These are phyloP conservation scores for Exophiala xenobiotica DNA, from an alignment of 2,329 filamentous ascomycete genomes.

Conservation along the genomic window DNA sequence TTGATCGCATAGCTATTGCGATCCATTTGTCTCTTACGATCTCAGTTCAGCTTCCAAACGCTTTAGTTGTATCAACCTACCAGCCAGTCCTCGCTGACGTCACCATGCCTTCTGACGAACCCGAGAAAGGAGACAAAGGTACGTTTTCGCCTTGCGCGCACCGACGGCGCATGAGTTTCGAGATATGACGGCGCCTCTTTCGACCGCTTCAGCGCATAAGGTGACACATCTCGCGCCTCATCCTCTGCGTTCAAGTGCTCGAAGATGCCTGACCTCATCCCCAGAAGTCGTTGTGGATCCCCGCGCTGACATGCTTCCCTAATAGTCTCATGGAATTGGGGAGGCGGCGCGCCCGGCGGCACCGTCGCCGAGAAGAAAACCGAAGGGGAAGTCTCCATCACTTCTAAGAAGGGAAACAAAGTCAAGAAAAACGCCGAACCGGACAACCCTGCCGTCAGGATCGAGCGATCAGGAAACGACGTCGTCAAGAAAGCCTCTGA, in stretches of 20 bases:
- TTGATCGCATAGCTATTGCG: conserved; percentile 24
- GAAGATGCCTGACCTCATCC: no score
- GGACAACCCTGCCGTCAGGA: conserved; percentile 60
- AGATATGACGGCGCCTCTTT: background rate
- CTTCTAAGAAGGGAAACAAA: conserved; percentile 62
- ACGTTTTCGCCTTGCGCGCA: conserved; percentile 26
- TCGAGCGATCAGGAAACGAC: conserved; percentile 61
- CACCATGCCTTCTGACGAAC: conserved; percentile 47
- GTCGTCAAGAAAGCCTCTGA: conserved; percentile 64
- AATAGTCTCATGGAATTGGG: conserved; percentile 65
- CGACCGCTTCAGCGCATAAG: no score
- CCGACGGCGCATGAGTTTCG: background rate
- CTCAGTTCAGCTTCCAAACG: conserved; percentile 1
- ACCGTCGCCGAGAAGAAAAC: conserved; percentile 58
- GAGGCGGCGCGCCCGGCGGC: conserved; percentile 55
- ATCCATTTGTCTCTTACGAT: conserved; percentile 5
- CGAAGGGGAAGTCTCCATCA: conserved; percentile 60
- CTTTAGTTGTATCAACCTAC: background rate
- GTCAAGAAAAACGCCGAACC: conserved; percentile 63
- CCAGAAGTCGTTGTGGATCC: no score
- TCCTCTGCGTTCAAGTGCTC: no score
- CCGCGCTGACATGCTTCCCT: conserved; percentile 1
- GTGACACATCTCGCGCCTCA: no score
- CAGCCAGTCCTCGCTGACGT: conserved; percentile 19
- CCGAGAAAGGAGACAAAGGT: conserved; percentile 55